Conservation (phyloP, 139 green algal species). For the Auxenochlorella pyrenoidosa region DNA sequence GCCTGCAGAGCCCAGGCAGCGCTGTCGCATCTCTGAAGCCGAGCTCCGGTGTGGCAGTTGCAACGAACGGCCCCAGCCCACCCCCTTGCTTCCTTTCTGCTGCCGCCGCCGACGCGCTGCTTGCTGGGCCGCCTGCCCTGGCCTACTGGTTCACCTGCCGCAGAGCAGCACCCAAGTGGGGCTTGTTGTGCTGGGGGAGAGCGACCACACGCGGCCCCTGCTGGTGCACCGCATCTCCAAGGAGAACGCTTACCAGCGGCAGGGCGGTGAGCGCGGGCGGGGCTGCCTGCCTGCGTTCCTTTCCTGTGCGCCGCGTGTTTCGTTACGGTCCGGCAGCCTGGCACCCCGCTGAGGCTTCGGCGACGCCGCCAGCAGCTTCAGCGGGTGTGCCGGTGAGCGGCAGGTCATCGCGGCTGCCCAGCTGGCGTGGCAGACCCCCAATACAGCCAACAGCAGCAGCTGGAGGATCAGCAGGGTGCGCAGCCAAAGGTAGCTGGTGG, state of each 20-base stretch:
- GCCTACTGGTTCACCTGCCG: not conserved
- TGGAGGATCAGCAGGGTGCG: too few species aligned
- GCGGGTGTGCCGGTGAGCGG: not conserved
- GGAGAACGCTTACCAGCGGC: constrained; percentile 88
- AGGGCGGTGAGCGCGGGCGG: constrained; percentile 63
- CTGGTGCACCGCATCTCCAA: constrained; percentile 89
- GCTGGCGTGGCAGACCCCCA: too few species aligned
- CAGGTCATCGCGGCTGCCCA: not conserved
- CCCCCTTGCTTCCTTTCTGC: not conserved
- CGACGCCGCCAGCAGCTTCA: not conserved
- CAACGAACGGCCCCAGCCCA: too few species aligned
- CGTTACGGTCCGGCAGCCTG: not conserved
- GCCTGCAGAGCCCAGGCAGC: too few species aligned
- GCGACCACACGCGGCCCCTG: constrained; percentile 74
- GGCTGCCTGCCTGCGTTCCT: not conserved
- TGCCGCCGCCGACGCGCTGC: too few species aligned
- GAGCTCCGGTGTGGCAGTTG: not conserved
- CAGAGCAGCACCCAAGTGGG: constrained; percentile 83
- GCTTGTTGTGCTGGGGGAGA: constrained; percentile 91
- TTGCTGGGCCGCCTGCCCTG: not conserved
- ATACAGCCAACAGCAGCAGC: too few species aligned
- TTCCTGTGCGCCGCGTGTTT: not conserved
- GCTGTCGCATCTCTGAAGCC: not conserved
- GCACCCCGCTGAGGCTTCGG: not conserved
- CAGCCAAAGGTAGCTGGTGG: too few species aligned